Evolutionary conservation across 129 eudicot genomes (phyloP).

Genomic region (Chrysanthemum seticuspe): DNA sequence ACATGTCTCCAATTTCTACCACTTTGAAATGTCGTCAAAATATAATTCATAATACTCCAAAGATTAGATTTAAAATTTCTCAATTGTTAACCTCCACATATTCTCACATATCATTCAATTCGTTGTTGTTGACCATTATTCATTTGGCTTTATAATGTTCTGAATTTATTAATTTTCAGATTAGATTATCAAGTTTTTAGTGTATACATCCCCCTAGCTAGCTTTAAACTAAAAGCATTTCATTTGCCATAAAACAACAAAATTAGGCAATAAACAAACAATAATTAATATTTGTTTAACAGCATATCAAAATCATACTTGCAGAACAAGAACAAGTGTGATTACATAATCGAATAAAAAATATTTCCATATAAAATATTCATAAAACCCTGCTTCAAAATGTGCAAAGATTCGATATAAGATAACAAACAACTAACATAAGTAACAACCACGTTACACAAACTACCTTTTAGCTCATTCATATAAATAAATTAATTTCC

Average conservation of each 20-base stretch:
- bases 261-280: neutral
- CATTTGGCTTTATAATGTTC: neutral
- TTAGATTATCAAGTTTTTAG: neutral
- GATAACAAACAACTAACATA: slow-evolving; percentile 28
- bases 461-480: slow-evolving; percentile 26
- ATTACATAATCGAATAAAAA: neutral
- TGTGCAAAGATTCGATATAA: slow-evolving; percentile 38
- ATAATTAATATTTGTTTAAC: neutral
- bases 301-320: neutral
- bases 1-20: neutral
- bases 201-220: neutral
- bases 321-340: neutral
- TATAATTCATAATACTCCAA: neutral
- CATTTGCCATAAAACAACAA: neutral
- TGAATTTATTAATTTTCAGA: neutral
- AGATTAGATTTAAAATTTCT: neutral
- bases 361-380: neutral
- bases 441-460: slow-evolving; percentile 42
- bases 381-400: slow-evolving; percentile 1
- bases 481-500: neutral
- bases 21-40: neutral
- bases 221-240: neutral
- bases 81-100: neutral
- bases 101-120: neutral
- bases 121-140: neutral